These are phyloP conservation scores for Fusarium coicis DNA, from an alignment of 2,329 filamentous ascomycete species.

Conservation along the genomic window DNA sequence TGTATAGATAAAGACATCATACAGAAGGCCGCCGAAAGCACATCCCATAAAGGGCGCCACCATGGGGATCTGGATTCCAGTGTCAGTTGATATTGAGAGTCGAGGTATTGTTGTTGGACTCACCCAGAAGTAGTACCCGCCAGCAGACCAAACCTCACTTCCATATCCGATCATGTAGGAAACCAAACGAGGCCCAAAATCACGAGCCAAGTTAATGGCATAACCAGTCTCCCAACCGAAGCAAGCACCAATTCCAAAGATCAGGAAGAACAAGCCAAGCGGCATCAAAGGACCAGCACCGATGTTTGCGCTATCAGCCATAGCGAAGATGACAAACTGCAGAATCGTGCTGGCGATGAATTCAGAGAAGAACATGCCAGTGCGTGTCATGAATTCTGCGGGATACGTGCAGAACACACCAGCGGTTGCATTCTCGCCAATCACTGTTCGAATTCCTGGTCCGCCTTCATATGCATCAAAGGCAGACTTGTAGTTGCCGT, in stretches of 20 bases:
- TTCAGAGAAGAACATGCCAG: constrained; percentile 77
- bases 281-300: constrained; percentile 68
- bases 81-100: background rate
- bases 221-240: constrained; percentile 83
- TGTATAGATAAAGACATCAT: constrained; percentile 75
- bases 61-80: constrained; percentile 69
- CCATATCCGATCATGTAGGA: constrained; percentile 77
- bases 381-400: constrained; percentile 71
- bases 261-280: constrained; percentile 74
- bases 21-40: constrained; percentile 72
- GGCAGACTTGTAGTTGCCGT: constrained; percentile 71
- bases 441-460: constrained; percentile 69
- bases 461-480: constrained; percentile 74
- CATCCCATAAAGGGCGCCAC: constrained; percentile 75
- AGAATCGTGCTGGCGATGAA: constrained; percentile 74
- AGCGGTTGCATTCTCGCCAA: constrained; percentile 68
- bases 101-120: constrained; percentile 25
- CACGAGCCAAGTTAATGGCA: constrained; percentile 78
- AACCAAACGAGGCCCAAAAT: constrained; percentile 76
- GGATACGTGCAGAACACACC: constrained; percentile 81
- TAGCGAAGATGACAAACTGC: constrained; percentile 77
- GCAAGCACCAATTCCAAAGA: constrained; percentile 78
- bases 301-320: constrained; percentile 68
- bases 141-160: constrained; percentile 72
- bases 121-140: constrained; percentile 79